phyloP scores from a whole-genome alignment of 148 eudicot species.

The Chenopodium suecicum region DNA sequence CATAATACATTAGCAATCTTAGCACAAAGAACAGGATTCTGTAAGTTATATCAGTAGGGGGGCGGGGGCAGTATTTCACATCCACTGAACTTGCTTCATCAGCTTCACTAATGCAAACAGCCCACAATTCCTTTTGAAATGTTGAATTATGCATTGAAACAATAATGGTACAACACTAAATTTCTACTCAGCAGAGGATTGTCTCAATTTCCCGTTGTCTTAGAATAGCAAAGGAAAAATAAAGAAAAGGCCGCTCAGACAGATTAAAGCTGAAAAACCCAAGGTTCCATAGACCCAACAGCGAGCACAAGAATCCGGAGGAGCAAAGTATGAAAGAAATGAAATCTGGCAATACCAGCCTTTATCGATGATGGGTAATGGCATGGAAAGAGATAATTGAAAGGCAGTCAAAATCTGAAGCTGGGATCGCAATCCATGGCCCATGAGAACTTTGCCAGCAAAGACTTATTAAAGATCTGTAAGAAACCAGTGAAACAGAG shows the following conservation, averaged over 20 bases:
- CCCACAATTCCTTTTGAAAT: slow-evolving; percentile 4
- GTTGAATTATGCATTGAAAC: slow-evolving; percentile 26
- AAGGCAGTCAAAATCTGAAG: slow-evolving; percentile 70
- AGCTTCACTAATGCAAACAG: slow-evolving; percentile 12
- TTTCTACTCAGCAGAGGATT: slow-evolving; percentile 28
- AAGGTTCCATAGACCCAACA: neutral
- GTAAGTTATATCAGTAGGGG: neutral
- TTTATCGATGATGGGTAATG: slow-evolving; percentile 10
- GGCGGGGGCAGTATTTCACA: neutral
- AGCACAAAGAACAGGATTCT: neutral
- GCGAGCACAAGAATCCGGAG: slow-evolving; percentile 16
- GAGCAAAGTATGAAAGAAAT: slow-evolving; percentile 1
- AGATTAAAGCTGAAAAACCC: slow-evolving; percentile 9
- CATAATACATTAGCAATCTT: neutral
- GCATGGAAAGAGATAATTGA: neutral
- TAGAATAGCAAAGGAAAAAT: slow-evolving; percentile 17
- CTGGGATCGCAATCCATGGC: slow-evolving; percentile 89
- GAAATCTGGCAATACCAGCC: slow-evolving; percentile 10
- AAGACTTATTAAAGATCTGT: slow-evolving; percentile 94
- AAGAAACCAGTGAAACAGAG: slow-evolving; percentile 2
- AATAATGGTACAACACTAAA: slow-evolving; percentile 23
- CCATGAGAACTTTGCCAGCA: slow-evolving; percentile 93
- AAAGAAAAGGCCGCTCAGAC: slow-evolving; percentile 11
- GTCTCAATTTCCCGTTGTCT: slow-evolving; percentile 24
- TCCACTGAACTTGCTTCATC: slow-evolving; percentile 9